Evolutionary conservation across 176 grass and related monocot genomes (phyloP), one percentile per base, ranked within the genome.

Genomic region (Elymus sibiricus): DNA sequence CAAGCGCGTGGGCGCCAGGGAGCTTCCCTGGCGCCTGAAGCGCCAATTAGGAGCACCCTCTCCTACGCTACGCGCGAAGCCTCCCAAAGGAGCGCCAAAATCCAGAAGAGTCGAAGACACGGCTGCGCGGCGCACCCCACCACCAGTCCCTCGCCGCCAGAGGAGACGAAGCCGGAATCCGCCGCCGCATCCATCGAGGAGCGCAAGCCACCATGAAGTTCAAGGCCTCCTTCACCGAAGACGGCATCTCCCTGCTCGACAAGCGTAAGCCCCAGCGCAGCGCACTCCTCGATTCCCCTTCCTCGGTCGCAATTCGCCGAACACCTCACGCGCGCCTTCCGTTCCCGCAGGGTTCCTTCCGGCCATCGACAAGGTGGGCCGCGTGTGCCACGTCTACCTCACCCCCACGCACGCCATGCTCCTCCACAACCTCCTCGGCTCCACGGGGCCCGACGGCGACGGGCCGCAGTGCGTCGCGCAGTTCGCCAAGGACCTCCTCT

Each of bases 401-500:
- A 94, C 92, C 17, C 93, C 93, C 19, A 88, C 88, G 58, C 92
- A 94, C 59, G 90, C 82, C 62, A 95, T 98, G 93, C 93, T 95
- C 86, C 96, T 98, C 80, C 93, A 98, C 70, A 95, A 95, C 79
- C 86, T 92, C 76, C 89, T 92, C 29, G 85, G 93, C 31, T 74
- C 85, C 65, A 79, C 79, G 22, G 88, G 84, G 47, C 56, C 90
- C 38, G 90, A 92, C 29, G 96, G 93, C 58, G 93, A 88, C 17
- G 92, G 96, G 31, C 85, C 83, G 44, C 93, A 98, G 84, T 98
- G 93, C 75, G 88, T 98, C 62, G 96, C 88, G 35, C 93, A 98
- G 91, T 94, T 98, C 70, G 63, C 89, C 78, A 98, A 80, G 87
- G 96, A 94, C 79, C 83, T 94, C 85, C 91, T 98, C 88, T 98